These are phyloP conservation scores for Dryadomyces quercivorus DNA, from an alignment of 2,329 filamentous ascomycete genomes.

Conservation along the genomic window DNA sequence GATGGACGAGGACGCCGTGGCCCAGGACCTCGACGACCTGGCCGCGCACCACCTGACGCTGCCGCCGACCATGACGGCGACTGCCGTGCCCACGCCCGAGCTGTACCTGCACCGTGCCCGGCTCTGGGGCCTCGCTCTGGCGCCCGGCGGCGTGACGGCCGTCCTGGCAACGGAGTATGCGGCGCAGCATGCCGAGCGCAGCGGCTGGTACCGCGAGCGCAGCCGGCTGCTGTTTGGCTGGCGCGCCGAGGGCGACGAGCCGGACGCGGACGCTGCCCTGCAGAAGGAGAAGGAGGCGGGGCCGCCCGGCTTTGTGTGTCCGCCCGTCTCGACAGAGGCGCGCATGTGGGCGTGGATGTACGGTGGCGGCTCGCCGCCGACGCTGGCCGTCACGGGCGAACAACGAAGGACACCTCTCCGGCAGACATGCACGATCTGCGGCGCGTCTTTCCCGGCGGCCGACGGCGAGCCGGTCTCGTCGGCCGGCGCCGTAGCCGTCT, in stretches of 20 bases:
- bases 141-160: slow-evolving; percentile 30
- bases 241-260: neutral
- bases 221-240: slow-evolving; percentile 26
- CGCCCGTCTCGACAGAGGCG: slow-evolving; percentile 28
- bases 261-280: neutral
- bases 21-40: slow-evolving; percentile 9
- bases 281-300: neutral
- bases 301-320: neutral
- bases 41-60: neutral
- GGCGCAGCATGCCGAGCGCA: slow-evolving; percentile 34
- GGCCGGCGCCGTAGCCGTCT: slow-evolving; percentile 10
- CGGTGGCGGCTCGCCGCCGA: slow-evolving; percentile 28
- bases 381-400: slow-evolving; percentile 1
- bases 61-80: neutral
- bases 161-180: slow-evolving; percentile 37
- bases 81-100: slow-evolving; percentile 16
- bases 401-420: neutral
- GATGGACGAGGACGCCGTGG: slow-evolving; percentile 1
- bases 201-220: slow-evolving; percentile 22
- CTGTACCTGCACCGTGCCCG: slow-evolving; percentile 37
- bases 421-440: slow-evolving; percentile 37
- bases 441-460: slow-evolving; percentile 9
- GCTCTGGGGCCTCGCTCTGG: slow-evolving; percentile 39
- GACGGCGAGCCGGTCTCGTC: neutral
- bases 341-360: slow-evolving; percentile 48